Percentiles rank a stretch among this genome's conserved stretches.
These are phyloP conservation scores for Colletotrichum gloeosporioides DNA, from an alignment of 2,329 filamentous ascomycete genomes.

Conservation along the genomic window DNA sequence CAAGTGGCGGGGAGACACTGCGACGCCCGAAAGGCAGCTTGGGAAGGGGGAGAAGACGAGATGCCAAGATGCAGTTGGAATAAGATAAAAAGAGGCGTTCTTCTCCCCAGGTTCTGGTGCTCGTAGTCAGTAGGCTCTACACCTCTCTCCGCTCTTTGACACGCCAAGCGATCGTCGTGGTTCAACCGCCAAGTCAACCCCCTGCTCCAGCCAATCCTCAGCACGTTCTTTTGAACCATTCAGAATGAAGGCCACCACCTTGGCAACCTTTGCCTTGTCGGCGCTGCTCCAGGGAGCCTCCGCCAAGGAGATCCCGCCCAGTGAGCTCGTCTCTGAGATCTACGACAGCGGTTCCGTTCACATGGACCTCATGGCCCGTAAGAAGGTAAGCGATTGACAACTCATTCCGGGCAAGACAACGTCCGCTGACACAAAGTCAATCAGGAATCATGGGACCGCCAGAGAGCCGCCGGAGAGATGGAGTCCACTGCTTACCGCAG, in stretches of 20 bases:
- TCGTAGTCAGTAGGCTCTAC: background rate
- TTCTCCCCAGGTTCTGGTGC: background rate
- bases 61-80: background rate
- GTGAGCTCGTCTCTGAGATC: conserved; percentile 21
- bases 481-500: conserved; percentile 16
- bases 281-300: conserved; percentile 16
- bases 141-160: background rate
- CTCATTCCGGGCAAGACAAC: background rate
- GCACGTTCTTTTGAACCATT: background rate
- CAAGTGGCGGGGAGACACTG: background rate
- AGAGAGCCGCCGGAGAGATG: conserved; percentile 19
- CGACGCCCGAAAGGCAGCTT: background rate
- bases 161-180: background rate
- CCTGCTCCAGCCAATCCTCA: background rate
- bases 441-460: conserved; percentile 19
- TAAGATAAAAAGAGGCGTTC: conserved; percentile 1
- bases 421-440: background rate
- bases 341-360: conserved; percentile 24
- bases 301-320: conserved; percentile 25
- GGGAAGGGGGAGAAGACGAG: background rate
- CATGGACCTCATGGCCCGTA: conserved; percentile 24
- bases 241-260: conserved; percentile 18
- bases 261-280: conserved; percentile 15
- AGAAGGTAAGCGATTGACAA: conserved; percentile 17
- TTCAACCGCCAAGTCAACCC: background rate